A percentile compares a stretch with the other conserved stretches of the same genome.
phyloP scores from a whole-genome alignment of 768 basidiomycete genomes.

The Pholiota microspora region DNA sequence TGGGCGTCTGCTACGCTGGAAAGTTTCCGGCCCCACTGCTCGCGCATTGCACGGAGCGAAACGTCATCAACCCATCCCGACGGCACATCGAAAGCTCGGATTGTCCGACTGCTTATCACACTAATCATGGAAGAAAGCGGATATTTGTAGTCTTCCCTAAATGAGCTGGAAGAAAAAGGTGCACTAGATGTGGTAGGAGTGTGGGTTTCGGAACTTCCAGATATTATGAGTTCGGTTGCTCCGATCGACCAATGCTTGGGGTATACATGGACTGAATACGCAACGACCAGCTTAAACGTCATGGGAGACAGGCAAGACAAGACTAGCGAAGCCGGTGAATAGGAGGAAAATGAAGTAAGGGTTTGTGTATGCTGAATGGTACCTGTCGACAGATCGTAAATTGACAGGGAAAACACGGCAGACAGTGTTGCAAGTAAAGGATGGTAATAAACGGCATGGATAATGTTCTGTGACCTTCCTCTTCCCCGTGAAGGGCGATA shows the following conservation, averaged over 20 bases:
- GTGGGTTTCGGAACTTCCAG: slow-evolving; percentile 24
- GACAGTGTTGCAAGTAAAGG: slow-evolving; percentile 76
- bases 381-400: slow-evolving; percentile 67
- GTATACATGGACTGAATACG: slow-evolving; percentile 76
- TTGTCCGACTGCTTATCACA: slow-evolving; percentile 58
- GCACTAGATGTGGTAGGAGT: slow-evolving; percentile 18
- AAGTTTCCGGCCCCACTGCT: slow-evolving; percentile 80
- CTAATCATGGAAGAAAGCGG: slow-evolving; percentile 32
- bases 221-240: slow-evolving; percentile 73
- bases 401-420: slow-evolving; percentile 58
- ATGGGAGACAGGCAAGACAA: slow-evolving; percentile 58
- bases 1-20: slow-evolving; percentile 67
- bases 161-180: slow-evolving; percentile 19
- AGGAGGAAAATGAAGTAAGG: slow-evolving; percentile 73
- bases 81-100: slow-evolving; percentile 70
- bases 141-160: slow-evolving; percentile 23
- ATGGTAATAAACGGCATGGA: slow-evolving; percentile 74
- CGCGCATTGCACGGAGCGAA: slow-evolving; percentile 59
- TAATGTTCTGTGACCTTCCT: slow-evolving; percentile 44
- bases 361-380: slow-evolving; percentile 59
- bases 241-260: slow-evolving; percentile 80
- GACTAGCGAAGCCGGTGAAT: slow-evolving; percentile 79
- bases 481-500: slow-evolving; percentile 45
- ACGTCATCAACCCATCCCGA: slow-evolving; percentile 69
- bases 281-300: slow-evolving; percentile 71